Conservation (phyloP, 139 green algal genomes). For the Volvox africanus region DNA sequence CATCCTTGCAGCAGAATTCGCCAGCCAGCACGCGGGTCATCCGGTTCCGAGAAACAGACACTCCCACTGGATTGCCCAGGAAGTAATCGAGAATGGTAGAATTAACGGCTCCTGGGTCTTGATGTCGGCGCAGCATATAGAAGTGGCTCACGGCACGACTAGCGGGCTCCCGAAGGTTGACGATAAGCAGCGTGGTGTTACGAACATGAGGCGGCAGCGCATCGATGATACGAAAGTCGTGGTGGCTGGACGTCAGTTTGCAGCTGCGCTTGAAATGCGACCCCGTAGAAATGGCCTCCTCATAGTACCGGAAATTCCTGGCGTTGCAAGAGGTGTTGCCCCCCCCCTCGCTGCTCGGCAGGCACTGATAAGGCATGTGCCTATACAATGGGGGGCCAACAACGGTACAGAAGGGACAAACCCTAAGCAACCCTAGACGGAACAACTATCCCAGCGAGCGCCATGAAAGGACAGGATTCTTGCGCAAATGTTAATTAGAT, state of each 20-base stretch:
- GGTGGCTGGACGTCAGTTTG: slow-evolving; percentile 40
- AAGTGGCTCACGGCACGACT: slow-evolving; percentile 34
- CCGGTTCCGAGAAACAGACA: slow-evolving; percentile 21
- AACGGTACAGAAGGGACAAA: too few relatives aligned
- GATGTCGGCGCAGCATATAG: slow-evolving; percentile 37
- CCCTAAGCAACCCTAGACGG: too few relatives aligned
- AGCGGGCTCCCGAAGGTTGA: slow-evolving; percentile 34
- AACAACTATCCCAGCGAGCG: too few relatives aligned
- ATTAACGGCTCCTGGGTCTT: background rate
- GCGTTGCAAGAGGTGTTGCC: slow-evolving; percentile 11
- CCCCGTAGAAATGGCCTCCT: background rate
- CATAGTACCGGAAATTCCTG: slow-evolving; percentile 25
- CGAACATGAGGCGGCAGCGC: background rate
- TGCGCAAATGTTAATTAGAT: too few relatives aligned
- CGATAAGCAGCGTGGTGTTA: slow-evolving; percentile 47
- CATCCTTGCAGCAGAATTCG: slow-evolving; percentile 42
- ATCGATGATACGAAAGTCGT: slow-evolving; percentile 37
- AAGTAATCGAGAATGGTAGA: slow-evolving; percentile 17
- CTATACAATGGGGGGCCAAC: background rate
- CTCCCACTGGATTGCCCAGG: background rate
- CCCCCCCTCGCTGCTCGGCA: background rate
- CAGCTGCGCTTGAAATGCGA: slow-evolving; percentile 19
- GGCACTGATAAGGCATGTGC: slow-evolving; percentile 42
- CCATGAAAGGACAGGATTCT: too few relatives aligned
- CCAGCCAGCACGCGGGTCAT: slow-evolving; percentile 43